Evolutionary conservation across 2,329 filamentous ascomycete genomes (phyloP), one percentile per base, ranked within the genome.

Genomic region (Neofusicoccum umdonicola): DNA sequence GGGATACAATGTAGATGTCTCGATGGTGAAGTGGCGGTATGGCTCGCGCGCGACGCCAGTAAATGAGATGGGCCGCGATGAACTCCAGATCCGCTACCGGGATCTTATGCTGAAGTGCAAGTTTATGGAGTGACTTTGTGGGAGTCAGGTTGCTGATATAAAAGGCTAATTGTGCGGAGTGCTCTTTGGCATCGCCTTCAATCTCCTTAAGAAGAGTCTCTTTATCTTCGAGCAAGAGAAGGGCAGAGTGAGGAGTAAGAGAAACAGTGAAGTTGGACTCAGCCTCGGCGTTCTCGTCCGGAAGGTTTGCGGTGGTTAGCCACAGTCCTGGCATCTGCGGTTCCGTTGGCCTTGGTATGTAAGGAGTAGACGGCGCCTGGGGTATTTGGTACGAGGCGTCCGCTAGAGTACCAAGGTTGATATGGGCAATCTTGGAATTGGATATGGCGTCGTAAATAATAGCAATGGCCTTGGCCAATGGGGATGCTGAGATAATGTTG

Each of bases 1-100:
- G 93, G 1, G 92, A 96, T 34, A 97, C 87, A 39, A 98, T 90
- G 76, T 98, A 99, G 11, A 89, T 90, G 74, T 98, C 93, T 54
- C 93, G 86, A 48, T 91, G 90, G 72, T 97, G 93, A 5, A 99
- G 85, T 0, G 95, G 95, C 4, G 92, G 91, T 45, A 98, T 94
- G 15, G 94, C 90, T 66, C 96, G 91, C 52, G 94, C 95, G 65
- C 93, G 90, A 27, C 95, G 89, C 93, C 94, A 98, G 79, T 96
- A 96, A 67, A 98, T 93, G 67, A 99, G 89, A 79, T 98, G 95
- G 65, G 92, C 90, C 9, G 93, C 93, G 67, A 96, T 91, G 70
- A 92, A 89, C 68, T 94, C 90, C 67, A 98, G 90, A 69, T 96
- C 91, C 37, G 87, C 84, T 1, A 95, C 83, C 3, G 90, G 88